Conservation (phyloP, 495 filamentous ascomycete species). For the Lentithecium fluviatile region DNA sequence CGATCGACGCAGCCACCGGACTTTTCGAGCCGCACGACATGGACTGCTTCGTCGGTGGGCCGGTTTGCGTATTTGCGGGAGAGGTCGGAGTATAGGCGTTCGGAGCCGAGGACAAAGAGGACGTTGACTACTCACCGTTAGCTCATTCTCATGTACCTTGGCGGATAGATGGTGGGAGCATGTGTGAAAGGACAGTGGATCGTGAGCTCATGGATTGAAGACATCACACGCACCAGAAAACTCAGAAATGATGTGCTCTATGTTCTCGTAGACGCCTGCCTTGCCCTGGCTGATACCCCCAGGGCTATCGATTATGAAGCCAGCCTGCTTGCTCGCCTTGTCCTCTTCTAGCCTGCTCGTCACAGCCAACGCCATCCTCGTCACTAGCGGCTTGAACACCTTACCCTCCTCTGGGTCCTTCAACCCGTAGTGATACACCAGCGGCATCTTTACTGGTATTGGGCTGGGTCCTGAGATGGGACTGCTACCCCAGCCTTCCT, state of each 20-base stretch:
- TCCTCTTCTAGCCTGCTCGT: constrained; percentile 79
- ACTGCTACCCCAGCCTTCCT: constrained; percentile 86
- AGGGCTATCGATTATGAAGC: constrained; percentile 84
- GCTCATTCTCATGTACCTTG: constrained; percentile 1
- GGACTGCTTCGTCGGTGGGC: constrained; percentile 64
- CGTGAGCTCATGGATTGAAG: neutral
- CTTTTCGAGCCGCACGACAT: constrained; percentile 76
- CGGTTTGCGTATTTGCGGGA: constrained; percentile 67
- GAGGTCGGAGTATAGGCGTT: constrained; percentile 76
- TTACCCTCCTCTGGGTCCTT: constrained; percentile 71
- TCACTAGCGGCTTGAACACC: constrained; percentile 70
- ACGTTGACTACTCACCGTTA: constrained; percentile 58
- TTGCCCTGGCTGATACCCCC: constrained; percentile 64
- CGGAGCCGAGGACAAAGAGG: constrained; percentile 80
- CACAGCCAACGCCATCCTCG: constrained; percentile 75
- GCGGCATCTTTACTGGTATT: constrained; percentile 83
- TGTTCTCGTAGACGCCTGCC: constrained; percentile 62
- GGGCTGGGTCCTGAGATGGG: constrained; percentile 86
- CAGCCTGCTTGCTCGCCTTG: constrained; percentile 62
- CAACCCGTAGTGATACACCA: constrained; percentile 88
- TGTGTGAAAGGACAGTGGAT: neutral
- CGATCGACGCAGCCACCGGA: constrained; percentile 85
- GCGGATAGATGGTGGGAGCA: neutral
- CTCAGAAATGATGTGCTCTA: constrained; percentile 82
- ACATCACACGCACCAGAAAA: constrained; percentile 64